Evolutionary conservation across 495 filamentous ascomycete species (phyloP).

Genomic region (Evernia prunastri): DNA sequence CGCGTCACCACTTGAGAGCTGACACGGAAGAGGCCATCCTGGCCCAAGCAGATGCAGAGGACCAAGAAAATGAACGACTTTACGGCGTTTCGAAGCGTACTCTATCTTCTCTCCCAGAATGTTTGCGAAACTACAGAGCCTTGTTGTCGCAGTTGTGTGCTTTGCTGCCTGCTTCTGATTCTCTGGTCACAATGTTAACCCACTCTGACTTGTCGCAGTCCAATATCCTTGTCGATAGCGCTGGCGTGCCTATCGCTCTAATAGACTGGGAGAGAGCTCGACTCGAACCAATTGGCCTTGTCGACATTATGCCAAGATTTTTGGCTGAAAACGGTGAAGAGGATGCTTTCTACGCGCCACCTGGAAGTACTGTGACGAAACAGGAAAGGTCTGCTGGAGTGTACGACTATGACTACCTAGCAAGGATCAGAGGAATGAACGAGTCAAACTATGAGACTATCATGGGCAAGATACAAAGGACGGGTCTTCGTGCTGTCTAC

Average conservation of each 20-base stretch:
- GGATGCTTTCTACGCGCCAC: background rate
- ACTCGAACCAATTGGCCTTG: background rate
- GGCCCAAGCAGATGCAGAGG: background rate
- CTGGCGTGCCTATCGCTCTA: slow-evolving; percentile 39
- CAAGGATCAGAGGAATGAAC: background rate
- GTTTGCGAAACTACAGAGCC: background rate
- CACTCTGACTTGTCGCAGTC: slow-evolving; percentile 42
- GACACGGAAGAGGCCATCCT: background rate
- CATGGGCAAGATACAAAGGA: background rate
- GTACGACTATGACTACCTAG: background rate
- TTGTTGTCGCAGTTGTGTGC: background rate
- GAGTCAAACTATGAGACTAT: background rate
- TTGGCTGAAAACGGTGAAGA: background rate
- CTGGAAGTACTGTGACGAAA: background rate
- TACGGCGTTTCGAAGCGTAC: background rate
- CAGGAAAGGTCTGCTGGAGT: background rate
- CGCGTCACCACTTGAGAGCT: too few species aligned
- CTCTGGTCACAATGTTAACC: slow-evolving; percentile 33
- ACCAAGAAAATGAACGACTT: background rate
- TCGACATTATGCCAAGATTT: background rate
- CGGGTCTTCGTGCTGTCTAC: slow-evolving; percentile 1
- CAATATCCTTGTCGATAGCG: slow-evolving; percentile 47
- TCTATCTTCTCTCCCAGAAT: background rate
- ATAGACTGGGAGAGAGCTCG: slow-evolving; percentile 43
- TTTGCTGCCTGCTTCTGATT: background rate